A percentile compares a stretch with the other conserved stretches of the same genome.
Conservation (phyloP, 2,329 filamentous ascomycete genomes). For the Apiospora sp. region DNA sequence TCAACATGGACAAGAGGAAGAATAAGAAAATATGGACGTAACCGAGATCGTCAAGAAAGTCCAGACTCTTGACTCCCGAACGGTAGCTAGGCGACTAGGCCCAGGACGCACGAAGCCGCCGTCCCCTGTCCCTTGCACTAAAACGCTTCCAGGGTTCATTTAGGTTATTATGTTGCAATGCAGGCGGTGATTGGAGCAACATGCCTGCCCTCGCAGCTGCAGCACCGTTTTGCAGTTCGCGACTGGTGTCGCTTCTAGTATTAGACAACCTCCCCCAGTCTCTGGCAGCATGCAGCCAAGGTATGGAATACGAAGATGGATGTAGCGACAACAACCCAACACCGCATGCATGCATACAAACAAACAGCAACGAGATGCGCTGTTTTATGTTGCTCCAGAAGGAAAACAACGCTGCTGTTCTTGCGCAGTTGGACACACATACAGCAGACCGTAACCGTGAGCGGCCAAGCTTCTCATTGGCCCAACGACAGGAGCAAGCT, state of each 20-base stretch:
- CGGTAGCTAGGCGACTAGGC: background rate
- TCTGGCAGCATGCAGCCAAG: constrained; percentile 1
- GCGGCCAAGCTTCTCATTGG: background rate
- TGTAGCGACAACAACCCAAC: background rate
- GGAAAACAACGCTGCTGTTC: background rate
- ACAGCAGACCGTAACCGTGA: background rate
- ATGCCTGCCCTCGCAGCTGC: background rate
- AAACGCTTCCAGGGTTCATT: constrained; percentile 1
- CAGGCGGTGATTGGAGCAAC: background rate
- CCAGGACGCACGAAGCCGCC: background rate
- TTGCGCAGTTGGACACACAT: background rate
- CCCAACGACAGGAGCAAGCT: background rate
- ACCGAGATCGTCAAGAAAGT: background rate
- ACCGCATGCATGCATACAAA: background rate
- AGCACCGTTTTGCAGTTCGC: constrained; percentile 4
- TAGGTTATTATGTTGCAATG: constrained; percentile 4
- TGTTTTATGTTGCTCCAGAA: background rate
- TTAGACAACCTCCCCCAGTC: background rate
- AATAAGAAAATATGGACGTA: background rate
- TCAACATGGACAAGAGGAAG: background rate
- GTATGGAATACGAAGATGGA: background rate
- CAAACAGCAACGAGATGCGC: background rate
- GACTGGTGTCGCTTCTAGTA: constrained; percentile 14
- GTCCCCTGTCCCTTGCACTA: constrained; percentile 8
- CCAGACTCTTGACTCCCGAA: background rate